These are phyloP conservation scores for Kandelia obovata DNA, from an alignment of 345 rosid genomes.

Conservation along the genomic window DNA sequence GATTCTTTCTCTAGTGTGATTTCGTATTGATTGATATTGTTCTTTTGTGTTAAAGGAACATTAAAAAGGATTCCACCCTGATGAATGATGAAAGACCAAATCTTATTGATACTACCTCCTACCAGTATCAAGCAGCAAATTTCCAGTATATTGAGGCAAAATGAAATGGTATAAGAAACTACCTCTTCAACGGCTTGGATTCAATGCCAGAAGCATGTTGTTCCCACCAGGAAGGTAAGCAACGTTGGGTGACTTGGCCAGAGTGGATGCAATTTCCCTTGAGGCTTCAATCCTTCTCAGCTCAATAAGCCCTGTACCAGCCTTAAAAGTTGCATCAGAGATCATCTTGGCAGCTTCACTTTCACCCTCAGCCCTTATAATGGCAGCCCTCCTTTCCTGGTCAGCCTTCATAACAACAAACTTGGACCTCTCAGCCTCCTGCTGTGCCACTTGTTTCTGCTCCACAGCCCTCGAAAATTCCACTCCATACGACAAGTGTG, in stretches of 20 bases:
- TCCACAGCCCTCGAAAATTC: constrained; percentile 98
- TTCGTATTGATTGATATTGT: no score
- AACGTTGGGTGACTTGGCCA: constrained; percentile 86
- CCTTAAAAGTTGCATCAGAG: constrained; percentile 76
- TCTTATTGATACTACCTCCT: constrained; percentile 51
- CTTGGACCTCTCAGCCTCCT: constrained; percentile 96
- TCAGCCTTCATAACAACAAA: constrained; percentile 96
- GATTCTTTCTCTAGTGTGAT: no score
- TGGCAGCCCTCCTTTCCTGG: constrained; percentile 96
- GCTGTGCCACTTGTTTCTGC: constrained; percentile 98
- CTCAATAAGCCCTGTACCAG: constrained; percentile 89
- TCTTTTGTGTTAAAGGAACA: constrained; percentile 75
- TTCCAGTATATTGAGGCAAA: neutral
- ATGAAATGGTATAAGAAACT: constrained; percentile 30
- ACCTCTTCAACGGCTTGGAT: constrained; percentile 42
- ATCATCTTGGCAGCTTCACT: constrained; percentile 92
- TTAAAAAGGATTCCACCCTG: constrained; percentile 89
- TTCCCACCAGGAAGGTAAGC: constrained; percentile 87
- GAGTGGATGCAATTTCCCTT: constrained; percentile 81
- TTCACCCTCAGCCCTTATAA: constrained; percentile 98
- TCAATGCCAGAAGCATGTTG: constrained; percentile 72
- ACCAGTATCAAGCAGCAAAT: neutral
- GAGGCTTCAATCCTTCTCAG: constrained; percentile 97
- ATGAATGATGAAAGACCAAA: constrained; percentile 89
- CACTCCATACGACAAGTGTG: constrained; percentile 82